Base-by-base conservation (phyloP, 257 asterid genomes). In the Primulina eburnea region DNA sequence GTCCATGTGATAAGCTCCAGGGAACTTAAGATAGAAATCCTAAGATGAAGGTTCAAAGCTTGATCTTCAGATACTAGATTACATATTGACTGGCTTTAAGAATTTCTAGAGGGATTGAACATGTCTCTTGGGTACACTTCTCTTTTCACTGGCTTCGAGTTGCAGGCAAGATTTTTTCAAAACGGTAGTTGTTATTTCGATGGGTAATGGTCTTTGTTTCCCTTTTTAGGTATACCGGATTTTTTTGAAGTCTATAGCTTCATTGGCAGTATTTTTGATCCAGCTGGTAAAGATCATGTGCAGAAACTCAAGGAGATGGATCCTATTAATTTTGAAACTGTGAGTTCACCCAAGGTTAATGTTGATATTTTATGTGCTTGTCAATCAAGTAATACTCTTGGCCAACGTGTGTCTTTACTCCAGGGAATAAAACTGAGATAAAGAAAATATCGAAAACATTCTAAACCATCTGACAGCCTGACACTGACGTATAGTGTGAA, bases 261-360 rank as follows among this genome's bases (percentile, higher is more conserved):
- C 80, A 93, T 93, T 60, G 98, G 97, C 68, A 90, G 96, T 64
- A 92, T 93, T 76, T 93, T 93, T 75, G 98, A 93, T 77, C 96
- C 98, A 29, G 90, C 77, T 61, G 75, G 84, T 76, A 79, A 66
- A 72, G 89, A 82, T 76, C 98, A 90, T 60, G 93, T 82, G 82
- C 86, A 79, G 82, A 90, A 87, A 85, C 96, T 93, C 60, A 87
- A 93, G 87, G 98, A 93, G 87, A 93, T 93, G 98, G 98, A 93
- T 79, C 97, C 97, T 26, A 93, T 93, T 52, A 89, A 90, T 79
- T 87, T 90, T 66, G 97, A 93, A 80, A 90, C 97, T 4, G 98
- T 90, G 77, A 86, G 95, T 84, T 75, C 34, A 47, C 70, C 65
- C 61, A 67, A 59, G 37, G 40, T 62, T 65, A 57, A 28, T 73